Conservation (phyloP, 306 rosid genomes). For the Chamaecrista fasciculata region DNA sequence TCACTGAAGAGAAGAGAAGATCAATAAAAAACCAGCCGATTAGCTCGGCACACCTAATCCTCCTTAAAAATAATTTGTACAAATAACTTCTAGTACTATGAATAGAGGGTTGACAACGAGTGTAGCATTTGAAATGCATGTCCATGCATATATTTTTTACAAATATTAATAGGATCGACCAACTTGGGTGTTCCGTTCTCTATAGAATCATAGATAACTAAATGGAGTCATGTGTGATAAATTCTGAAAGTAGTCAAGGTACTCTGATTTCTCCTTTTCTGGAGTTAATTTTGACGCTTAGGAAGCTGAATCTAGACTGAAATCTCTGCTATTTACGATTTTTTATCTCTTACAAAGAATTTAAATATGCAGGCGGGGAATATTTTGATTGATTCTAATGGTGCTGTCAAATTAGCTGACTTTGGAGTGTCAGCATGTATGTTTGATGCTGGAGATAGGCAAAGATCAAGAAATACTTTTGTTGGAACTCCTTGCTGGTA, state of each 20-base stretch:
- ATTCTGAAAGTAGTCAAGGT: slow-evolving; percentile 5
- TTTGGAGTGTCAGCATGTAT: slow-evolving; percentile 97
- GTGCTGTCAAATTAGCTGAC: slow-evolving; percentile 90
- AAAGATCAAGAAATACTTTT: slow-evolving; percentile 90
- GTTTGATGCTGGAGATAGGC: slow-evolving; percentile 94
- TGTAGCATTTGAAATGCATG: neutral
- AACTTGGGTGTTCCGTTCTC: neutral
- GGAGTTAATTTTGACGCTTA: slow-evolving; percentile 6
- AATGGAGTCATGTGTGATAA: neutral
- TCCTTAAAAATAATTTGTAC: neutral
- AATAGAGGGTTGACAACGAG: neutral
- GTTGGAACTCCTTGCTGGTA: slow-evolving; percentile 99
- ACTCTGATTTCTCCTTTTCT: slow-evolving; percentile 22
- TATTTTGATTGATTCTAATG: slow-evolving; percentile 81
- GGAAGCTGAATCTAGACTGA: slow-evolving; percentile 25
- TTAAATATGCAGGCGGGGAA: slow-evolving; percentile 79
- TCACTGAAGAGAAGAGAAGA: too few species aligned
- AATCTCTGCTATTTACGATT: slow-evolving; percentile 9
- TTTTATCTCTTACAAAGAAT: slow-evolving; percentile 24
- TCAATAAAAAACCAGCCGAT: too few species aligned
- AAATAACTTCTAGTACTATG: neutral
- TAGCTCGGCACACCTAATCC: too few species aligned
- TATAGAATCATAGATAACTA: neutral
- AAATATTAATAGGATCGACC: too few species aligned
- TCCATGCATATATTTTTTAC: too few species aligned